Evolutionary conservation across 179 eudicot species (phyloP), one percentile per base, ranked within the genome.

Genomic region (Carnegiea gigantea): DNA sequence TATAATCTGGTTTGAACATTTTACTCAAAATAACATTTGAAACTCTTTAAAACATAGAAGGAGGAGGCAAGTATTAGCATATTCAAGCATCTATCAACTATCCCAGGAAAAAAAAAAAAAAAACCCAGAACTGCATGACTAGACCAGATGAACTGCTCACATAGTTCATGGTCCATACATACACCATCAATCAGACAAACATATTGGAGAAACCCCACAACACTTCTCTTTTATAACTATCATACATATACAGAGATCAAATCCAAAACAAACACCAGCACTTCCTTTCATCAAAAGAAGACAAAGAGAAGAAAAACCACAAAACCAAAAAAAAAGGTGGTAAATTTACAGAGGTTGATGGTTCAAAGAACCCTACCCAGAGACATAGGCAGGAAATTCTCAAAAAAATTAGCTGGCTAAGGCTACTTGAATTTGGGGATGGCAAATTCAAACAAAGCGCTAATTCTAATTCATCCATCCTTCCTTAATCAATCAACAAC

Each of bases 331-430:
- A 6, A 30, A 70, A 70, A 70, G 20, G 40, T 26, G 28, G n/a
- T 0, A 70, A 70, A 70, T 70, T 70, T 70, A 70, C 73, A 70
- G 73, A 30, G 44, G 44, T 1, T 1, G 44, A 21, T 1, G 8
- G 44, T 12, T 70, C 9, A 70, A 70, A 70, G 73, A 70, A 70
- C 73, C 73, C 73, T 70, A 70, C 38, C 43, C 73, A 33, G 13
- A 70, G 2, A 1, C 40, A 68, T 6, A 30, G 72, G 40, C 40
- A 5, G 40, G n/a, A 28, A 28, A 36, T 36, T 70, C 73, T 70
- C 73, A 70, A 70, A 68, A 70, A 70, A 70, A 70, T 70, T 70
- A 70, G 73, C 73, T 33, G 68, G 26, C 68, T 33, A 23, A 23
- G 62, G 57, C 40, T 12, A 30, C 72, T 30, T 24, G 6, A 70